Percentiles rank a stretch among this genome's conserved stretches.
phyloP scores from a whole-genome alignment of 768 basidiomycete genomes.

The Pulveroboletus sp. region DNA sequence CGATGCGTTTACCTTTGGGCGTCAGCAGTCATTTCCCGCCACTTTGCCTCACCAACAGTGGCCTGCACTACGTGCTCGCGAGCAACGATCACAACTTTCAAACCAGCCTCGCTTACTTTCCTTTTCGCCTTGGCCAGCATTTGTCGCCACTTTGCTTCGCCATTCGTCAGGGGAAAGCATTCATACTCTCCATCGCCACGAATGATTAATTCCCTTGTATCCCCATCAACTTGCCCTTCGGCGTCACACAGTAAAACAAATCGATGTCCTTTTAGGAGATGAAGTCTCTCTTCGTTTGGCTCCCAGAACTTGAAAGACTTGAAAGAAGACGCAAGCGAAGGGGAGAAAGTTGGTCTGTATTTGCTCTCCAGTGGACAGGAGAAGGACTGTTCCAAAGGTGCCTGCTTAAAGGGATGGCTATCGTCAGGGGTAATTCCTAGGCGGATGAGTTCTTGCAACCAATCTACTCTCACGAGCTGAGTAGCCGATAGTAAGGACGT shows the following conservation, averaged over 20 bases:
- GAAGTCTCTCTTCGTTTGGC: conserved; percentile 57
- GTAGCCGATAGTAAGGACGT: conserved; percentile 56
- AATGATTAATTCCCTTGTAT: conserved; percentile 50
- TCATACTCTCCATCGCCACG: conserved; percentile 61
- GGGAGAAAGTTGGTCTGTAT: conserved; percentile 55
- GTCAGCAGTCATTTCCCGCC: conserved; percentile 49
- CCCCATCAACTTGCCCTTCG: conserved; percentile 42
- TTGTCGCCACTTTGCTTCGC: conserved; percentile 46
- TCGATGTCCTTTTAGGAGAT: conserved; percentile 47
- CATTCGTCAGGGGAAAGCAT: conserved; percentile 49
- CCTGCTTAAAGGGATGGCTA: conserved; percentile 29
- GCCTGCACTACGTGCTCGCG: conserved; percentile 43
- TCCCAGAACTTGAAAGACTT: conserved; percentile 60
- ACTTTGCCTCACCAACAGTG: conserved; percentile 50
- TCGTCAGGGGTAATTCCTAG: conserved; percentile 38
- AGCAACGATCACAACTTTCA: conserved; percentile 49
- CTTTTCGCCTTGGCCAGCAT: conserved; percentile 48
- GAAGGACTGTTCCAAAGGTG: conserved; percentile 49
- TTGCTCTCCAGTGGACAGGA: conserved; percentile 47
- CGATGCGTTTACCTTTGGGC: conserved; percentile 42
- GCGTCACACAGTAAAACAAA: conserved; percentile 62
- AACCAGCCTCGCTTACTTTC: conserved; percentile 40
- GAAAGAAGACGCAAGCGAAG: conserved; percentile 42
- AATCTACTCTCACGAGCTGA: conserved; percentile 60
- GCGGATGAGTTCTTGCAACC: conserved; percentile 58